Base-by-base conservation (phyloP, 371 early-diverging fungal genomes). In the Nematocida sp. region DNA sequence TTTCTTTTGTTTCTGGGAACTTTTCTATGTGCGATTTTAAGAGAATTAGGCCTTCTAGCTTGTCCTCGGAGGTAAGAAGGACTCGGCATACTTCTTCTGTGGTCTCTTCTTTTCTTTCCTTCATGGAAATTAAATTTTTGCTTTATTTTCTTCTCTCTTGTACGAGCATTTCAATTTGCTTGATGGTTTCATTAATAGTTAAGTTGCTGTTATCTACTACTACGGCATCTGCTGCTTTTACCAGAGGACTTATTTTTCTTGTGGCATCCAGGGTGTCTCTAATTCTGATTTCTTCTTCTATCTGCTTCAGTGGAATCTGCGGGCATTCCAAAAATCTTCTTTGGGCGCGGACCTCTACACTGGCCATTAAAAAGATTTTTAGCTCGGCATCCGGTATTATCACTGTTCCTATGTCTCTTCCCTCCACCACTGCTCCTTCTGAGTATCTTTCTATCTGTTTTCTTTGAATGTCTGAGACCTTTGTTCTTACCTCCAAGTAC, bases 371-470 rank as follows among this genome's bases (percentile, higher is more conserved):
- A 78, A 88, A 94, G 1, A 94, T 85, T 77, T 93, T 94, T 33
- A 93, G 84, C 38, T 92, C 88, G 0, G 94, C 94, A 76, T 89
- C 82, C 0, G 94, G 93, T 39, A 93, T 83, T 1, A 94, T 88
- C 0, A 87, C 87, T 0, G 92, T 90, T 18, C 93, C 93, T 55
- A 93, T 91, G 83, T 93, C 94, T 3, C 94, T 83, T 5, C 94
- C 94, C 81, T 94, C 94, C 88, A 93, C 90, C 5, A 93, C 90
- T 20, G 92, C 82, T 25, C 92, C 91, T 1, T 78, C 75, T 7
- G 11, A 7, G 0, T 66, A 71, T 1, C 57, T 63, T 5, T 85
- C 79, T 18, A 87, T 87, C 11, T 84, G 66, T 0, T 63, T 78
- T 0, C 88, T 85, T 71, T 91, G 90, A 48, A 88, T 87, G 4